Evolutionary conservation across 2,329 filamentous ascomycete species (phyloP).

Genomic region (Scedosporium apiospermum): DNA sequence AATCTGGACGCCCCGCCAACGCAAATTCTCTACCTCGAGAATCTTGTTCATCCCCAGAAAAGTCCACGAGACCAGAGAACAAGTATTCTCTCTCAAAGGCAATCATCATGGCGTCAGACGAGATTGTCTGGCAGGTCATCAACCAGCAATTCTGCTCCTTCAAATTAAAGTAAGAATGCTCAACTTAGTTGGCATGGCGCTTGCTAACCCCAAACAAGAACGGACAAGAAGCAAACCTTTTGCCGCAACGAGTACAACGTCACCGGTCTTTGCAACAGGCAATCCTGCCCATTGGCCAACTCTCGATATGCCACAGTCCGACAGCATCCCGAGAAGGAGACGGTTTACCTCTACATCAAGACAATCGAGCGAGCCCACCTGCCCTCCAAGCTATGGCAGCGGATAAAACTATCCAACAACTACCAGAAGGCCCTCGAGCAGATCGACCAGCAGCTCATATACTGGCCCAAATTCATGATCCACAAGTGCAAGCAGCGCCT

Average conservation of each 20-base stretch:
- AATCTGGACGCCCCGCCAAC: constrained; percentile 4
- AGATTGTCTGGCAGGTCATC: constrained; percentile 96
- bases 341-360: constrained; percentile 94
- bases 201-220: constrained; percentile 39
- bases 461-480: constrained; percentile 88
- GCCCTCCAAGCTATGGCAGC: constrained; percentile 90
- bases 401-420: constrained; percentile 80
- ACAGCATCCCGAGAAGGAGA: constrained; percentile 68
- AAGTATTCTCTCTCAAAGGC: neutral
- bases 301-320: constrained; percentile 88
- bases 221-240: constrained; percentile 81
- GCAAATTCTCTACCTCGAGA: neutral
- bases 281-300: constrained; percentile 86
- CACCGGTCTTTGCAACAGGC: constrained; percentile 71
- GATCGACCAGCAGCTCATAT: constrained; percentile 76
- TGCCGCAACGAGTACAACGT: constrained; percentile 94
- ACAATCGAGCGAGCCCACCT: constrained; percentile 81
- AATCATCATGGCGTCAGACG: constrained; percentile 71
- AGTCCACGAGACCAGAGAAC: neutral
- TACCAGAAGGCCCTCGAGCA: constrained; percentile 83
- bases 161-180: constrained; percentile 66
- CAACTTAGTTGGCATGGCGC: neutral
- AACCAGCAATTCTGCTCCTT: constrained; percentile 93
- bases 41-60: neutral
- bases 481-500: constrained; percentile 97